Conservation (phyloP, 352 stramenopile genomes). For the Globisporangium solare region DNA sequence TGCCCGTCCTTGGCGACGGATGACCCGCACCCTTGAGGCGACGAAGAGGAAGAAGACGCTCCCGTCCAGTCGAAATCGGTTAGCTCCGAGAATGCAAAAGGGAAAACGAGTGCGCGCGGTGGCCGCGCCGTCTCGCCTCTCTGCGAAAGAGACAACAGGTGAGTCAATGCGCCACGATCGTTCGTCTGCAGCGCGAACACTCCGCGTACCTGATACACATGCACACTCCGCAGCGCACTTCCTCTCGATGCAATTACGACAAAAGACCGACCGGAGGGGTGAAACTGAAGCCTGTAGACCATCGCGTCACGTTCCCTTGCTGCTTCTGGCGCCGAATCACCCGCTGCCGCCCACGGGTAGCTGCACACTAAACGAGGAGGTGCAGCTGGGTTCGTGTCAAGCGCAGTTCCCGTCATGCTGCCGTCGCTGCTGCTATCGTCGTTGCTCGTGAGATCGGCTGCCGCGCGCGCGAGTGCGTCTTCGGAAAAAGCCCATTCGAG, state of each 20-base stretch:
- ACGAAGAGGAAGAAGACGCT: too few species aligned
- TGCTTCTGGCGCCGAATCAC: too few species aligned
- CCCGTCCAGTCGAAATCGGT: too few species aligned
- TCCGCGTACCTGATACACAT: conserved; percentile 8
- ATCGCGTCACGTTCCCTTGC: not conserved
- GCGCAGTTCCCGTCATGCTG: not conserved
- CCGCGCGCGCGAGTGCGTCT: conserved; percentile 2
- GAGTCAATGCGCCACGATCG: too few species aligned
- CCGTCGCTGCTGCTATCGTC: conserved; percentile 9
- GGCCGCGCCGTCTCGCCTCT: too few species aligned
- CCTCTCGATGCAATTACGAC: not conserved
- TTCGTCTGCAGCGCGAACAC: too few species aligned
- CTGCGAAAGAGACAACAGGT: too few species aligned
- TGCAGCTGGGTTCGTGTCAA: not conserved
- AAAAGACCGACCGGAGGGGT: conserved; percentile 5
- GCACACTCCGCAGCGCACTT: not conserved
- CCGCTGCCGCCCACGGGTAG: not conserved
- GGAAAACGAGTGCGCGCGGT: too few species aligned
- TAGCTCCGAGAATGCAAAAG: too few species aligned
- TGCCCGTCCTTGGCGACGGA: too few species aligned
- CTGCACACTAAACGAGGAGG: conserved; percentile 1
- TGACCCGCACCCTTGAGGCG: too few species aligned
- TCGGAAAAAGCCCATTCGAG: conserved; percentile 10
- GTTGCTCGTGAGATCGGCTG: conserved; percentile 5
- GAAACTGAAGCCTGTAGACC: conserved; percentile 7